These are phyloP conservation scores for Cyphellophora europaea DNA, from an alignment of 2,329 filamentous ascomycete species.

Conservation along the genomic window DNA sequence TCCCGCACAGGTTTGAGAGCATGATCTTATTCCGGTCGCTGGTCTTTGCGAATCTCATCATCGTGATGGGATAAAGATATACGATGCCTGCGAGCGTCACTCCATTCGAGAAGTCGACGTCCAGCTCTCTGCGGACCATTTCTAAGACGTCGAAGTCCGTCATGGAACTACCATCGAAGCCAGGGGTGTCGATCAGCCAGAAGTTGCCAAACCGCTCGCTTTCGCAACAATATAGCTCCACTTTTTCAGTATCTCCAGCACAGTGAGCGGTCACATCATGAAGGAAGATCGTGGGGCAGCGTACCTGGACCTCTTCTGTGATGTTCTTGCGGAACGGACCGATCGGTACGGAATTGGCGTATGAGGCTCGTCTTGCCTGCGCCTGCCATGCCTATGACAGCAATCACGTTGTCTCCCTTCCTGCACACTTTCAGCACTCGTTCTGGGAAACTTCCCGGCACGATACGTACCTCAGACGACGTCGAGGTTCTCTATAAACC, in stretches of 20 bases:
- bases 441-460: no score
- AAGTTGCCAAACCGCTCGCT: no score
- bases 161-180: conserved; percentile 30
- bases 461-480: no score
- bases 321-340: no score
- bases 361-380: conserved; percentile 31
- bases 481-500: no score
- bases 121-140: conserved; percentile 25
- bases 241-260: no score
- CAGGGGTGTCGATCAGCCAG: conserved; percentile 31
- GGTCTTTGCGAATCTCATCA: conserved; percentile 24
- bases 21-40: conserved; percentile 25
- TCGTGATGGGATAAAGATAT: conserved; percentile 30
- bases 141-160: conserved; percentile 28
- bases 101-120: conserved; percentile 13
- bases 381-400: conserved; percentile 33
- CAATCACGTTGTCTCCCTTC: conserved; percentile 22
- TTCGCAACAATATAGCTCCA: no score
- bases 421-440: no score
- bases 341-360: no score
- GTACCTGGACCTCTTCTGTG: no score
- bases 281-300: no score
- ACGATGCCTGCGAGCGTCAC: conserved; percentile 25
- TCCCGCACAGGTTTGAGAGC: conserved; percentile 30
- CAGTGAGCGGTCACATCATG: no score